Evolutionary conservation across 163 green algal species (phyloP).

Genomic region (Smithsoniella earleae): DNA sequence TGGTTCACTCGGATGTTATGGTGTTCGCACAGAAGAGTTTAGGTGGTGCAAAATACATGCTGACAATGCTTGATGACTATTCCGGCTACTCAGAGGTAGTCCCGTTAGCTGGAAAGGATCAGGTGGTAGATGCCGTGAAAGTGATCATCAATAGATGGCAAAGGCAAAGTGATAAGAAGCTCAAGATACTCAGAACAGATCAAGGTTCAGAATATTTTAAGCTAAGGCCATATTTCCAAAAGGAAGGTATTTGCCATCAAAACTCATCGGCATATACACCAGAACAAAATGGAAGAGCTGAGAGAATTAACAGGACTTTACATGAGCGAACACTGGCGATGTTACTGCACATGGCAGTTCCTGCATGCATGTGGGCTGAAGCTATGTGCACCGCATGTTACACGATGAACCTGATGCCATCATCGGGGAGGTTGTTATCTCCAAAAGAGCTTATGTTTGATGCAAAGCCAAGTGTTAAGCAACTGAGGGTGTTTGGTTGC

Average conservation of each 20-base stretch:
- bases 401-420: slow-evolving; percentile 31
- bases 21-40: slow-evolving; percentile 30
- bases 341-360: slow-evolving; percentile 29
- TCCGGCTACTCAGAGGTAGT: slow-evolving; percentile 22
- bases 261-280: slow-evolving; percentile 38
- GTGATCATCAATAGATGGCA: slow-evolving; percentile 25
- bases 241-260: slow-evolving; percentile 37
- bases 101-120: slow-evolving; percentile 29
- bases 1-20: slow-evolving; percentile 39
- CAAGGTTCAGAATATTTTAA: slow-evolving; percentile 38
- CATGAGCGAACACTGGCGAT: slow-evolving; percentile 30
- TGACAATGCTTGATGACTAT: slow-evolving; percentile 41
- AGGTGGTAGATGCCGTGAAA: neutral
- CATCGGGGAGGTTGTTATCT: neutral
- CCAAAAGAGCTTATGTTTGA: slow-evolving; percentile 34
- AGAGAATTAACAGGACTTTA: slow-evolving; percentile 41
- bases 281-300: slow-evolving; percentile 41
- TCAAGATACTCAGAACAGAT: slow-evolving; percentile 36
- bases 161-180: neutral
- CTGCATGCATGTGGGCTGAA: slow-evolving; percentile 34
- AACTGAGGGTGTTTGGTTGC: slow-evolving; percentile 34
- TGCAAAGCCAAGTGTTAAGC: slow-evolving; percentile 32
- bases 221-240: neutral
- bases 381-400: slow-evolving; percentile 32
- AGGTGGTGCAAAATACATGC: slow-evolving; percentile 32